Conservation (phyloP, 371 early-diverging fungal genomes). For the Syncephalis fuscata region DNA sequence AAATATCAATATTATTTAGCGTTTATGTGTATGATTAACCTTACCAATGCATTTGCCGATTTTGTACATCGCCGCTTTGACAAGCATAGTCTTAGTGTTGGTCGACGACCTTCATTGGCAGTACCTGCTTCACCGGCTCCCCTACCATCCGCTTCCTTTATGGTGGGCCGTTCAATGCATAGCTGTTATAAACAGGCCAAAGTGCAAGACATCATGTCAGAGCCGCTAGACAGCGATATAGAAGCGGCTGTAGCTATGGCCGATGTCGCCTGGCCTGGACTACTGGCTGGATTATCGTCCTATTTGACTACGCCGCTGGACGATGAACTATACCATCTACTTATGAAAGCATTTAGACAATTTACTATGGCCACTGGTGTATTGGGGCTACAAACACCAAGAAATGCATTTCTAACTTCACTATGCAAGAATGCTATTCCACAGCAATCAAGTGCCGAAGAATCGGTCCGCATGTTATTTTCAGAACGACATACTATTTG, state of each 20-base stretch:
- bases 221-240: constrained; percentile 34
- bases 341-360: constrained; percentile 52
- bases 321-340: constrained; percentile 61
- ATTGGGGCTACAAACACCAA: constrained; percentile 50
- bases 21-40: constrained; percentile 38
- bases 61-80: constrained; percentile 41
- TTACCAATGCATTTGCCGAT: constrained; percentile 55
- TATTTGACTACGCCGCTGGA: constrained; percentile 63
- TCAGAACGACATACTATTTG: constrained; percentile 65
- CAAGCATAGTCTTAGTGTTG: constrained; percentile 12
- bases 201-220: constrained; percentile 7
- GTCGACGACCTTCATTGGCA: too few species aligned
- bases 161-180: background rate
- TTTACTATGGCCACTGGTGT: constrained; percentile 77
- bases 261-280: constrained; percentile 62
- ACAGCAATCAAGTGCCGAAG: constrained; percentile 11
- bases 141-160: background rate
- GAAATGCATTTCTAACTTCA: constrained; percentile 72
- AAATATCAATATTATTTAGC: constrained; percentile 72
- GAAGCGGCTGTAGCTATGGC: constrained; percentile 62
- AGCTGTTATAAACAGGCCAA: background rate
- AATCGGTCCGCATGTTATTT: constrained; percentile 11
- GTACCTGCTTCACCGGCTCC: background rate
- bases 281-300: constrained; percentile 65
- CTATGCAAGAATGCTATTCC: constrained; percentile 68